Conservation (phyloP, 2,329 filamentous ascomycete species). For the Aspergillus felis region DNA sequence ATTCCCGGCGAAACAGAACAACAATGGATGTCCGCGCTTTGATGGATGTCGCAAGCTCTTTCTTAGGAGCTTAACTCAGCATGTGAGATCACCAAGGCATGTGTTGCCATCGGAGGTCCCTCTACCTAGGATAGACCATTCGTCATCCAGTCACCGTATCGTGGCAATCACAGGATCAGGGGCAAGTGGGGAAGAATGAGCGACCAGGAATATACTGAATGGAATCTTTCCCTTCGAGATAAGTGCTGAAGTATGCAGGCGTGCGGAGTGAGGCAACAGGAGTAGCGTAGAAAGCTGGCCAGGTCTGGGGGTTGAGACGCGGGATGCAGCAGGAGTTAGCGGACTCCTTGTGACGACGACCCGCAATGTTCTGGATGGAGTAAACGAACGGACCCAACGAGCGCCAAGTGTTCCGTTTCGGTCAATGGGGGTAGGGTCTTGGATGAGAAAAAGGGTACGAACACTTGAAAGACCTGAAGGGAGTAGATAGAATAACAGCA, state of each 20-base stretch:
- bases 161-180: slow-evolving; percentile 16
- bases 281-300: background rate
- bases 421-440: background rate
- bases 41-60: slow-evolving; percentile 20
- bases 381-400: background rate
- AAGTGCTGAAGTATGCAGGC: background rate
- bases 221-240: background rate
- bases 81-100: slow-evolving; percentile 29
- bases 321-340: slow-evolving; percentile 8
- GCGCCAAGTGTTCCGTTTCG: background rate
- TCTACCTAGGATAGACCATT: slow-evolving; percentile 31
- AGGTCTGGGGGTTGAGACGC: slow-evolving; percentile 3
- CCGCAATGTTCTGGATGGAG: slow-evolving; percentile 4
- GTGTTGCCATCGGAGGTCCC: slow-evolving; percentile 33
- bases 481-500: background rate
- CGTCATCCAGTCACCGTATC: slow-evolving; percentile 30
- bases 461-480: background rate
- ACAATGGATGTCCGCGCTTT: slow-evolving; percentile 13
- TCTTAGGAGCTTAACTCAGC: slow-evolving; percentile 15
- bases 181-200: background rate
- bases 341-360: slow-evolving; percentile 15
- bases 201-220: background rate
- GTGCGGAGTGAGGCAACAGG: background rate
- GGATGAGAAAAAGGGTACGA: background rate
- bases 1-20: slow-evolving; percentile 31